phyloP scores from a whole-genome alignment of 768 basidiomycete genomes.

The Filobasidium floriforme region DNA sequence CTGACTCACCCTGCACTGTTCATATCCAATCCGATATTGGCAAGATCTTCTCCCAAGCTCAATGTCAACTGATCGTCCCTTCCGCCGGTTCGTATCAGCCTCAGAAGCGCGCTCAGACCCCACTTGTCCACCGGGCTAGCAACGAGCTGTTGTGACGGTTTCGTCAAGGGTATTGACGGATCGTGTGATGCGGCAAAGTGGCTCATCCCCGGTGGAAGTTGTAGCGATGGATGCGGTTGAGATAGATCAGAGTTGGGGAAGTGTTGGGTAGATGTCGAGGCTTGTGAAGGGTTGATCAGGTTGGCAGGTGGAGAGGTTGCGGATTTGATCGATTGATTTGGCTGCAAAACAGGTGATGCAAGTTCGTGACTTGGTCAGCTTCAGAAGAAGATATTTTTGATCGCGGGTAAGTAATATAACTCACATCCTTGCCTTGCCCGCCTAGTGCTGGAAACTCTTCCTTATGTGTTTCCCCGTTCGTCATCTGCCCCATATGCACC shows the following conservation, averaged over 20 bases:
- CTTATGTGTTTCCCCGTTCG: constrained; percentile 5
- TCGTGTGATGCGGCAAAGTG: constrained; percentile 5
- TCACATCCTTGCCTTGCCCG: constrained; percentile 9
- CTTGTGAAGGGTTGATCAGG: constrained; percentile 6
- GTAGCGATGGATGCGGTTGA: constrained; percentile 13
- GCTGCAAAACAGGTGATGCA: neutral
- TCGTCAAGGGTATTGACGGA: constrained; percentile 59
- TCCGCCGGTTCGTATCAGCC: constrained; percentile 49
- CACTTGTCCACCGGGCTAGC: constrained; percentile 89
- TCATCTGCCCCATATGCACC: constrained; percentile 7
- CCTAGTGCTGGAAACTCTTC: constrained; percentile 18
- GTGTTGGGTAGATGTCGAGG: constrained; percentile 6
- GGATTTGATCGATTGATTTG: neutral
- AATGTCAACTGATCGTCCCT: constrained; percentile 43
- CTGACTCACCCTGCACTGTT: constrained; percentile 64
- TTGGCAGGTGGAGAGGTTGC: neutral
- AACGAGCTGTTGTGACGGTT: constrained; percentile 82
- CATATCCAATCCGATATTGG: constrained; percentile 87
- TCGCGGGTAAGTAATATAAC: neutral
- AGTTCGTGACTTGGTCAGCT: neutral
- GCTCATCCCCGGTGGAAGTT: constrained; percentile 12
- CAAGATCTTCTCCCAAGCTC: constrained; percentile 81
- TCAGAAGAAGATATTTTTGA: neutral
- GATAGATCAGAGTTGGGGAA: constrained; percentile 1
- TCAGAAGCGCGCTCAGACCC: constrained; percentile 75